Conservation (phyloP, 2,329 filamentous ascomycete species). For the Nannizziopsis arthrosporioides region DNA sequence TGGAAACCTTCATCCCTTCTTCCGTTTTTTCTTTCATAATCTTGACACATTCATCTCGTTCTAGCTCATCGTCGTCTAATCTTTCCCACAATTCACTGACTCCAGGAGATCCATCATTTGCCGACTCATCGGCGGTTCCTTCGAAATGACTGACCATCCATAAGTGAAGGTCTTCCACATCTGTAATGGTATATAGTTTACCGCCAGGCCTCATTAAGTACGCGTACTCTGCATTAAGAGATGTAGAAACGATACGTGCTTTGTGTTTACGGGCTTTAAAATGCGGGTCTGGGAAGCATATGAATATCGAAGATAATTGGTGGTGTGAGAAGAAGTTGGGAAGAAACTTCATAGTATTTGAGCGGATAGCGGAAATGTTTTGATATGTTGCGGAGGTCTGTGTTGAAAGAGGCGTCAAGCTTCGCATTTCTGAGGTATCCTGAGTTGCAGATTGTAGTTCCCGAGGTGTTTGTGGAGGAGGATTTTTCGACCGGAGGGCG, state of each 20-base stretch:
- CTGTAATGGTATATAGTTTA: constrained; percentile 89
- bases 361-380: constrained; percentile 78
- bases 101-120: constrained; percentile 54
- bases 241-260: constrained; percentile 79
- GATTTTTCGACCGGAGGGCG: constrained; percentile 52
- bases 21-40: constrained; percentile 70
- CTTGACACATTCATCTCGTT: constrained; percentile 48
- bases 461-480: constrained; percentile 21
- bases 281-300: constrained; percentile 96
- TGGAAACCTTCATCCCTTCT: constrained; percentile 89
- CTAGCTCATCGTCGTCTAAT: constrained; percentile 46
- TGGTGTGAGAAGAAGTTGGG: constrained; percentile 82
- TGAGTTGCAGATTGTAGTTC: background rate
- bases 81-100: constrained; percentile 57
- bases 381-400: constrained; percentile 46
- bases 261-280: constrained; percentile 98
- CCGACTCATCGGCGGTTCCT: constrained; percentile 61
- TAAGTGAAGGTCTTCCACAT: constrained; percentile 82
- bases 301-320: constrained; percentile 83
- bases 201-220: constrained; percentile 75
- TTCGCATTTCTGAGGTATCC: constrained; percentile 4
- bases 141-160: constrained; percentile 90
- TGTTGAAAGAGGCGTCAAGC: background rate
- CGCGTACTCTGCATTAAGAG: constrained; percentile 85
- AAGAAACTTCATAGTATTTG: constrained; percentile 99